Evolutionary conservation across 257 asterid genomes (phyloP).

Genomic region (Solanum chaucha): DNA sequence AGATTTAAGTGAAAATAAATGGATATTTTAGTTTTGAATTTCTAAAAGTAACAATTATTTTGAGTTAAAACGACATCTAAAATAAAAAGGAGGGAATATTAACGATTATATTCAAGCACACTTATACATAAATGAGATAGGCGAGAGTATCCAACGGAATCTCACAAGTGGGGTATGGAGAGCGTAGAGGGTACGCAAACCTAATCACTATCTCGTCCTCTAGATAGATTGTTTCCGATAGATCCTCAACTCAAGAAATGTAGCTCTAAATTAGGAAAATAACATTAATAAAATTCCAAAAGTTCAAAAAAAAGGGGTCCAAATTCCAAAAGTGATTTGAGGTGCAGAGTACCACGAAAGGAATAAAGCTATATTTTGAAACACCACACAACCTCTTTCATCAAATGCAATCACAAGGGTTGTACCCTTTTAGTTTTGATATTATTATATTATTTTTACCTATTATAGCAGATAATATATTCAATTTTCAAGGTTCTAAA

Average conservation of each 20-base stretch:
- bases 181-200: not conserved
- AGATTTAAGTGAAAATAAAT: not conserved
- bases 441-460: not conserved
- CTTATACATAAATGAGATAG: not conserved
- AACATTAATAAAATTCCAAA: not conserved
- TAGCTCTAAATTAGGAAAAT: not conserved
- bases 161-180: fast-evolving
- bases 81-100: not conserved
- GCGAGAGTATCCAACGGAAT: not conserved
- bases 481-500: not conserved
- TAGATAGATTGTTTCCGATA: not conserved
- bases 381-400: constrained; percentile 9
- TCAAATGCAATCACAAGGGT: constrained; percentile 13
- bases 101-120: not conserved
- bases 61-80: not conserved
- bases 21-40: not conserved
- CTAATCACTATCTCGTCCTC: too few species aligned
- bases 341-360: not conserved
- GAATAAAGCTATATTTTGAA: constrained; percentile 15
- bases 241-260: not conserved
- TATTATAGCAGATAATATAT: not conserved
- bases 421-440: not conserved
- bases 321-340: not conserved
- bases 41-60: not conserved
- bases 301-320: not conserved